Conservation (phyloP, 2,329 filamentous ascomycete genomes). For the Fusarium brevicatenulatum region DNA sequence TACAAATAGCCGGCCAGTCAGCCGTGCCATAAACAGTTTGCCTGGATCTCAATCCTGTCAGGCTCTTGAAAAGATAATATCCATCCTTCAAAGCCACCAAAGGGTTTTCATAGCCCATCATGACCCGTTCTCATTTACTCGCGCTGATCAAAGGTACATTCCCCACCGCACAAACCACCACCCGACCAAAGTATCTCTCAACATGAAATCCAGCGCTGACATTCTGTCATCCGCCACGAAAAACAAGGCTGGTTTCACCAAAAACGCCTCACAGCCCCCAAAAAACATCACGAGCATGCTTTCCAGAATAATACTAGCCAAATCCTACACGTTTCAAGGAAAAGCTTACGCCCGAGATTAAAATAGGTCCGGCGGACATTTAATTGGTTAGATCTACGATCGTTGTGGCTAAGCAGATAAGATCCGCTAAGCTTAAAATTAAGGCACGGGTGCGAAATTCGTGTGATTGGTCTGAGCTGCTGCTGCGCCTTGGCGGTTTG, state of each 20-base stretch:
- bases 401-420: neutral
- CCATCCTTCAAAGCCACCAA: too few species aligned
- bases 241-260: neutral
- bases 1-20: neutral
- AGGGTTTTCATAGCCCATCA: neutral
- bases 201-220: neutral
- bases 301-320: neutral
- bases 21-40: accelerated
- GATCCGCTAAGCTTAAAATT: constrained; percentile 6
- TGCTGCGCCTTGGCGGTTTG: neutral
- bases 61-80: accelerated
- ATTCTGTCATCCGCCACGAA: neutral
- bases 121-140: neutral
- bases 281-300: neutral
- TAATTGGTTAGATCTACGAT: neutral
- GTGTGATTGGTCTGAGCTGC: neutral
- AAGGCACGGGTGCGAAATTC: neutral
- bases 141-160: neutral
- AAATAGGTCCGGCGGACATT: neutral
- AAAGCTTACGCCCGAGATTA: neutral
- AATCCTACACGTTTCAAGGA: neutral
- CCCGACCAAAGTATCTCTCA: neutral
- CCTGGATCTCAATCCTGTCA: neutral
- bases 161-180: neutral
- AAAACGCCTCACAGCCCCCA: neutral